A percentile compares a stretch with the other conserved stretches of the same genome.
These are phyloP conservation scores for Skeletonema costatum DNA, from an alignment of 108 stramenopile genomes.

Conservation along the genomic window DNA sequence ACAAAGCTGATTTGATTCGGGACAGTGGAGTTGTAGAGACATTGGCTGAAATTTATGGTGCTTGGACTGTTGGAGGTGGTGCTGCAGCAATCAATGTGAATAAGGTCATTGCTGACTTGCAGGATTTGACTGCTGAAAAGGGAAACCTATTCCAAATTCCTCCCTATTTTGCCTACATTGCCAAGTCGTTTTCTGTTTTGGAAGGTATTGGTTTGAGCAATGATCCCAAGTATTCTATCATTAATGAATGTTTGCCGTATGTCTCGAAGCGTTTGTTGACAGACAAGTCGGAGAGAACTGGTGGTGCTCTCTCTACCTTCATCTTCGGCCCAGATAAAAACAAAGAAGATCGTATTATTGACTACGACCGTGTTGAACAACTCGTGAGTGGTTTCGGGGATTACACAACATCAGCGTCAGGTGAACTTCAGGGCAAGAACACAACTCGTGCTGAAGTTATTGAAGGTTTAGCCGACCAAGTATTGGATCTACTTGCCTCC, in stretches of 20 bases:
- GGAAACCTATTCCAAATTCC: constrained; percentile 71
- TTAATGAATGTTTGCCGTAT: constrained; percentile 94
- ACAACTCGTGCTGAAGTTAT: constrained; percentile 53
- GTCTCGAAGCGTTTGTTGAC: constrained; percentile 90
- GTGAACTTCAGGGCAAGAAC: constrained; percentile 57
- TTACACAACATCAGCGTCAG: constrained; percentile 76
- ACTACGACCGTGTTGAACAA: constrained; percentile 82
- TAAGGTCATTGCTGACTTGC: constrained; percentile 77
- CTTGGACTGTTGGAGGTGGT: constrained; percentile 90
- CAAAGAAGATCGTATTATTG: constrained; percentile 73
- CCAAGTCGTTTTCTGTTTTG: constrained; percentile 89
- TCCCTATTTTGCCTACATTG: constrained; percentile 91
- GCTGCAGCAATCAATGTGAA: constrained; percentile 91
- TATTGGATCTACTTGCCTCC: constrained; percentile 76
- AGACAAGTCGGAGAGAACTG: constrained; percentile 82
- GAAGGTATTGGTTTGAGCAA: constrained; percentile 95
- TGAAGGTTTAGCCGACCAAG: constrained; percentile 64
- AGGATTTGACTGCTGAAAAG: constrained; percentile 83
- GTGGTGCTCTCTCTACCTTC: constrained; percentile 88
- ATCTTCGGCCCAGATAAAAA: constrained; percentile 91
- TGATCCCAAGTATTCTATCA: constrained; percentile 91
- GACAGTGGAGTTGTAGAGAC: constrained; percentile 89
- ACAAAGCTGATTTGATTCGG: constrained; percentile 74
- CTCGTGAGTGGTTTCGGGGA: constrained; percentile 80
- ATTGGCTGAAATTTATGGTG: constrained; percentile 87